These are phyloP conservation scores for Termitomyces sp. DNA, from an alignment of 768 basidiomycete species.

Conservation along the genomic window DNA sequence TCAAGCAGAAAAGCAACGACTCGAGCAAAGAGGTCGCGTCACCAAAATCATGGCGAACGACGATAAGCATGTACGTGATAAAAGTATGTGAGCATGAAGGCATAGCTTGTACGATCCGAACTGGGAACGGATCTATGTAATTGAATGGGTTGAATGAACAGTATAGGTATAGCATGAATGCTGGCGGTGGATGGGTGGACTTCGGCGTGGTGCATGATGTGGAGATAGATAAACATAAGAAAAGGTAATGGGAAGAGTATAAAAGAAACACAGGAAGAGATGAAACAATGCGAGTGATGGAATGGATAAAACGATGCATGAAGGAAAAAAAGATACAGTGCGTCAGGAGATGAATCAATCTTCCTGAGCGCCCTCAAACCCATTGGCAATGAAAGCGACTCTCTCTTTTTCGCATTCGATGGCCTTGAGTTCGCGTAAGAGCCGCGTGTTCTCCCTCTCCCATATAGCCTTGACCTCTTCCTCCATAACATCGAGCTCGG, in stretches of 20 bases:
- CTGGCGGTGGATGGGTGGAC: not conserved
- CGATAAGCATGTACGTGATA: not conserved
- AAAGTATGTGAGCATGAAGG: constrained; percentile 3
- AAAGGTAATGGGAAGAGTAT: not conserved
- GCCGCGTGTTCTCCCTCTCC: constrained; percentile 41
- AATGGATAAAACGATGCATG: not conserved
- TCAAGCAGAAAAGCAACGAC: constrained; percentile 1
- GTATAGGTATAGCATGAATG: constrained; percentile 6
- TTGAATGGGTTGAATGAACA: constrained; percentile 1
- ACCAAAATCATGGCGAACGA: not conserved
- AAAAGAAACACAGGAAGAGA: constrained; percentile 1
- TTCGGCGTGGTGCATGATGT: constrained; percentile 9
- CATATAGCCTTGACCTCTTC: constrained; percentile 52
- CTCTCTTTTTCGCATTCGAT: constrained; percentile 15
- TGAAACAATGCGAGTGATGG: constrained; percentile 6
- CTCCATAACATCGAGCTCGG: constrained; percentile 31
- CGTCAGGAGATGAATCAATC: constrained; percentile 5
- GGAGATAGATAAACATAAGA: constrained; percentile 15
- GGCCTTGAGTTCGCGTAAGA: constrained; percentile 39
- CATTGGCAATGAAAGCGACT: constrained; percentile 4
- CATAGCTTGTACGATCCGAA: constrained; percentile 11
- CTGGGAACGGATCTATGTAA: constrained; percentile 7
- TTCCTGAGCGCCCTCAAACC: constrained; percentile 16
- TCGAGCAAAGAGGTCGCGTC: constrained; percentile 1
- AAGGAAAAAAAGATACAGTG: constrained; percentile 1